Evolutionary conservation across 371 early-diverging fungal species (phyloP), one percentile per base, ranked within the genome.

Genomic region (Zychaea mexicana): DNA sequence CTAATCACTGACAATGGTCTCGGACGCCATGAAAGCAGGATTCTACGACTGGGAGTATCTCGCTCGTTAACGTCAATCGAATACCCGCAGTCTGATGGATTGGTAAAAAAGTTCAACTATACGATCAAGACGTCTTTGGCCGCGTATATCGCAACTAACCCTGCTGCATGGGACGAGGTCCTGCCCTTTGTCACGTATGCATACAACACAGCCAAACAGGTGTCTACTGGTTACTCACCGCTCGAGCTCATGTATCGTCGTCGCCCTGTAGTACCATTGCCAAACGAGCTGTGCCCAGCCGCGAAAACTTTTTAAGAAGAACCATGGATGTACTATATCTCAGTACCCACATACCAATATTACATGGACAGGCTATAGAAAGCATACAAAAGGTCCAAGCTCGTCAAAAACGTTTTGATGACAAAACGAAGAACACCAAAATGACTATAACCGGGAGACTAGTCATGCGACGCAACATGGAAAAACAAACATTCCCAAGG

Each of bases 151-250:
- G 60, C 49, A 6, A 17, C 28, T 0, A 38, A 67, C 0, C 46
- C 60, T 1, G 30, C n/a, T 19, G n/a, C 49, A 2, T 64, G 59
- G 67, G 64, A 64, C 39, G 39, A 56, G 12, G 61, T 61, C 15
- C 27, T 71, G 0, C 61, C 38, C 17, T 67, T 67, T 24, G 45
- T 72, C 2, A 61, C 65, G 0, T 72, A 65, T 47, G 66, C 53
- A 1, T 62, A 60, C 38, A 72, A 72, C 61, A 68, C 69, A 0
- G 60, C 64, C 2, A 60, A 55, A 12, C 68, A 72, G 24, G 55
- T 60, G 26, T 57, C 55, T 0, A 68, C 66, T 1, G 46, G 58
- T 19, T 58, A 30, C 15, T 46, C 66, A n/a, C 71, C 67, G 5
- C 67, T 64, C 33, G 47, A 71, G 39, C 27, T 64, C 21, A 58